Evolutionary conservation across 2,329 filamentous ascomycete genomes (phyloP), one percentile per base, ranked within the genome.

Genomic region (Cladophialophora immunda): DNA sequence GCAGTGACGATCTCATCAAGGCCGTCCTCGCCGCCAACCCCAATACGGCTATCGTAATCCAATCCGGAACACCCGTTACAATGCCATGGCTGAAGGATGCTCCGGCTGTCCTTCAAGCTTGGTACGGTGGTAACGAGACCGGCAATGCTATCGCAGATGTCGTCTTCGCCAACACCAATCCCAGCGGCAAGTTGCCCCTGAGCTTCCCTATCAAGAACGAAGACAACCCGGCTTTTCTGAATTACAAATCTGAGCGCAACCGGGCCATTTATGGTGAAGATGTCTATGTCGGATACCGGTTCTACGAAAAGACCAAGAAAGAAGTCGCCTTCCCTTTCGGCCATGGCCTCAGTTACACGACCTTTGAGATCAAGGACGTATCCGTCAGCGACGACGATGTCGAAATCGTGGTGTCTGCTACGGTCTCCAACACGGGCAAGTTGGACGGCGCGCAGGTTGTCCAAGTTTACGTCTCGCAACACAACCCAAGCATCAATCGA

Each of bases 91-190:
- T 74, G 2, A 73, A 78, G 4, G 76, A 80, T n/a, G 76, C 80
- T 9, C 81, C 81, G 7, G 86, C 88, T 1, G 81, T 94, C 1
- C 75, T 93, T 1, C 90, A 94, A 74, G 91, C 91, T 7, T 95
- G 92, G 91, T 95, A 93, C 74, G 91, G 92, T 67, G 92, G 92
- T n/a, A 92, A 95, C 74, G 92, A 95, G 80, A 90, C 90, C 4
- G 92, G 92, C 5, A 93, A 94, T 74, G 89, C 89, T 11, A 90
- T 96, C 68, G 91, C 90, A 0, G 92, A 94, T 71, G 84, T 94
- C 1, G 82, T 94, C 1, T 91, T 92, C 70, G 92, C 91, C 56
- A 86, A 89, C 68, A 85, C 87, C 55, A 93, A 91, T 75, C 92
- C 92, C 0, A 89, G 87, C 53, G 92, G 88, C 15, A 93, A 93